phyloP scores from a whole-genome alignment of 2,329 filamentous ascomycete species.

The Xylaria sp. region DNA sequence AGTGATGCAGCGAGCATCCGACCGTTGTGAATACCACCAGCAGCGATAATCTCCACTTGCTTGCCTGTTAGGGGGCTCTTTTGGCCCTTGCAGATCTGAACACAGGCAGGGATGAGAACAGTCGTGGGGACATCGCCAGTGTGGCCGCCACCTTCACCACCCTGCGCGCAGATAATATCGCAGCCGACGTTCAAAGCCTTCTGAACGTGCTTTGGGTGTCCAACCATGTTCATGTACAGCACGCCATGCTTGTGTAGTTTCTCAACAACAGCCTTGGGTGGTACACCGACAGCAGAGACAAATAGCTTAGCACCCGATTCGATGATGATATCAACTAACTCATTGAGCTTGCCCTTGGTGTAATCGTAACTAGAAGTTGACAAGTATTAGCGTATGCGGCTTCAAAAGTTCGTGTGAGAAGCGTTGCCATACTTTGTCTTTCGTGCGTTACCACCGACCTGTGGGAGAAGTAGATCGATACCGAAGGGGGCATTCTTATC shows the following conservation, averaged over 20 bases:
- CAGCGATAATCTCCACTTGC: constrained; percentile 91
- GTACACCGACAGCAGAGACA: constrained; percentile 95
- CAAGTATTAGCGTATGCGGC: constrained; percentile 39
- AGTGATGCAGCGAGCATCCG: constrained; percentile 88
- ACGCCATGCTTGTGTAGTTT: constrained; percentile 87
- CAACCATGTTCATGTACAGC: constrained; percentile 99
- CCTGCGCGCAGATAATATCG: constrained; percentile 98
- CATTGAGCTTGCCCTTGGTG: constrained; percentile 97
- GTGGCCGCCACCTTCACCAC: constrained; percentile 96
- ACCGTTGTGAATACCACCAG: constrained; percentile 93
- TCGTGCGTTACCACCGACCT: constrained; percentile 91
- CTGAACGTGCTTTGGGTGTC: constrained; percentile 98
- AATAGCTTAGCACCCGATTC: constrained; percentile 91
- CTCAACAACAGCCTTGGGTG: constrained; percentile 88
- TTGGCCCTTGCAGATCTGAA: constrained; percentile 80
- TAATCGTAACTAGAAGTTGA: constrained; percentile 85
- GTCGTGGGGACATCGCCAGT: constrained; percentile 94
- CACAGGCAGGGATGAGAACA: constrained; percentile 91
- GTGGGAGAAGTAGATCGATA: constrained; percentile 91
- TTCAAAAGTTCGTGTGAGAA: not conserved
- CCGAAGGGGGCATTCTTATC: constrained; percentile 97
- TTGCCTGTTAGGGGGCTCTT: constrained; percentile 88
- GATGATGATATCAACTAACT: constrained; percentile 92
- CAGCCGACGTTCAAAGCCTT: constrained; percentile 93
- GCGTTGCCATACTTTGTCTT: constrained; percentile 80